Evolutionary conservation across 345 rosid species (phyloP).

Genomic region (Eucalyptus polyanthemos): DNA sequence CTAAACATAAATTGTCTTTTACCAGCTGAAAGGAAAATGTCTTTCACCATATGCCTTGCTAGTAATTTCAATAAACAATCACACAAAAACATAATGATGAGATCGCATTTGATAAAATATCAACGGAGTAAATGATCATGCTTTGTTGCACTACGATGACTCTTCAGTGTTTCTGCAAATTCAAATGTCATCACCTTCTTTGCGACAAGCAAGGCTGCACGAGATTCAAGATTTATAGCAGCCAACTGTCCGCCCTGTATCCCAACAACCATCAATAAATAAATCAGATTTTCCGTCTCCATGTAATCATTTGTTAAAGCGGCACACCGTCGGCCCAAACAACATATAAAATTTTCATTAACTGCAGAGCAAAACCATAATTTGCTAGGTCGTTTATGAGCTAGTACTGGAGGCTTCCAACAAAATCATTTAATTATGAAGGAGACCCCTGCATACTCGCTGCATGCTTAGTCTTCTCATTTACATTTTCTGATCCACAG

Average conservation of each 20-base stretch:
- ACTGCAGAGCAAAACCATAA: background rate
- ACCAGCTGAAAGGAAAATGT: background rate
- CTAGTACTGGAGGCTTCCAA: background rate
- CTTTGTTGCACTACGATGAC: background rate
- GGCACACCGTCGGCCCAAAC: background rate
- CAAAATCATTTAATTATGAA: background rate
- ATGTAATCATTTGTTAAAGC: background rate
- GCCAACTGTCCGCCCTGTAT: conserved; percentile 72
- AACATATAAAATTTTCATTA: background rate
- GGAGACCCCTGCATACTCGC: background rate
- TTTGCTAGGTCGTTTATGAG: background rate
- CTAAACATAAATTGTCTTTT: background rate
- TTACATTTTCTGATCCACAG: background rate
- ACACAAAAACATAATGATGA: background rate
- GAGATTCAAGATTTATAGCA: conserved; percentile 63
- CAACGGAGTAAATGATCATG: background rate
- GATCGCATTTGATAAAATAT: background rate
- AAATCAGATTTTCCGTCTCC: background rate
- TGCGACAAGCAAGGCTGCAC: conserved; percentile 85
- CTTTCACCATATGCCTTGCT: background rate
- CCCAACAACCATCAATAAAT: background rate
- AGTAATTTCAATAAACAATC: background rate
- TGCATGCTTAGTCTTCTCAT: background rate
- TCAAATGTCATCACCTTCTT: conserved; percentile 39
- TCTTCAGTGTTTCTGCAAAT: background rate